Base-by-base conservation (phyloP, 192 early-diverging fungal genomes). In the Lunasporangiospora selenospora region DNA sequence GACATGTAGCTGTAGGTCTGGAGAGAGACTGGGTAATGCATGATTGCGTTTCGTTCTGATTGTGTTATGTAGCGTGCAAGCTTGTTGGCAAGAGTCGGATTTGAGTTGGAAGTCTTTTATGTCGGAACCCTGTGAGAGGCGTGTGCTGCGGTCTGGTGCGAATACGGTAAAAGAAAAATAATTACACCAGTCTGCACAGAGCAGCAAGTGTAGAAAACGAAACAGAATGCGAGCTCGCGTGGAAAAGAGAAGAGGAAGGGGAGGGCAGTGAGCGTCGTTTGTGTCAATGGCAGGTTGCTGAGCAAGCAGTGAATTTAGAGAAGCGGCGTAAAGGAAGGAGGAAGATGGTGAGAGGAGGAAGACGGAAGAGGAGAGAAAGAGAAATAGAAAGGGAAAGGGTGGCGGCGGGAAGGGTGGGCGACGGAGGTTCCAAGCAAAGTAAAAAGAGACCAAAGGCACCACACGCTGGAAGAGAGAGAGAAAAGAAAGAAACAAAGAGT, bases 1-100 rank as follows among this genome's bases (percentile, higher is more conserved):
- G 27, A 2, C n/a, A 43, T 43, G 18, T 38, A 21, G 24, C 44
- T 5, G 29, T 59, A 27, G 24, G 67, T 73, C 49, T 63, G 59
- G 4, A 73, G 61, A 21, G 69, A 58, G 24, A 73, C 67, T 3
- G 67, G 69, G 53, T 73, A 73, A 43, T 73, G 69, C 69, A 73
- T 73, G 44, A 32, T 53, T n/a, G n/a, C n/a, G n/a, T n/a, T n/a
- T n/a, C n/a, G n/a, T n/a, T n/a, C n/a, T n/a, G n/a, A n/a, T n/a
- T n/a, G n/a, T n/a, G n/a, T n/a, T n/a, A n/a, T n/a, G n/a, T n/a
- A n/a, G n/a, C n/a, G n/a, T n/a, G n/a, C n/a, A n/a, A n/a, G n/a
- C n/a, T n/a, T n/a, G n/a, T n/a, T n/a, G n/a, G n/a, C n/a, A n/a
- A n/a, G n/a, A n/a, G n/a, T n/a, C n/a, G n/a, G n/a, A n/a, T n/a